These are phyloP conservation scores for Venturia carpophila DNA, from an alignment of 2,329 filamentous ascomycete species.

Conservation along the genomic window DNA sequence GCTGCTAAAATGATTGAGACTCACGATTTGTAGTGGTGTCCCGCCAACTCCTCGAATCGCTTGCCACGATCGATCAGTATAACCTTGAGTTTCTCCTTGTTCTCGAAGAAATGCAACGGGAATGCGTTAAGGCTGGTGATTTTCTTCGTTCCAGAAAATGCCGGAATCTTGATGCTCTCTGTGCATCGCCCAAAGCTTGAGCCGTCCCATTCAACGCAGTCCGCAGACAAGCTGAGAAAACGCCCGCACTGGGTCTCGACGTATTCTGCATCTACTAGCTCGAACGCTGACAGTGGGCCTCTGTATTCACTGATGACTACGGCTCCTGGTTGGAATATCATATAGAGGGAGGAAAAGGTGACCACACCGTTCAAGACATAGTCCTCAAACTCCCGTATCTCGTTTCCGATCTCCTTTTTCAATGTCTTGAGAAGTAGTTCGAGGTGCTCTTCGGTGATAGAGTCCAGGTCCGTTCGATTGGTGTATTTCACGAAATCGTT, in stretches of 20 bases:
- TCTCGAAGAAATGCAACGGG: conserved; percentile 39
- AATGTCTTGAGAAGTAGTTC: conserved; percentile 29
- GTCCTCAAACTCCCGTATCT: conserved; percentile 21
- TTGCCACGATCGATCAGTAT: conserved; percentile 10
- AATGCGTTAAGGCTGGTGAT: conserved; percentile 38
- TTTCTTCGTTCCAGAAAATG: conserved; percentile 34
- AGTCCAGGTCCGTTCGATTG: conserved; percentile 21
- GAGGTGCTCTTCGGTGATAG: conserved; percentile 26
- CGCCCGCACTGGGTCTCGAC: conserved; percentile 2
- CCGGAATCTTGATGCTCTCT: conserved; percentile 21
- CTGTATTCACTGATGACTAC: conserved; percentile 20
- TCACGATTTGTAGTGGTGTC: conserved; percentile 25
- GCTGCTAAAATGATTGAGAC: conserved; percentile 13
- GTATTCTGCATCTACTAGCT: conserved; percentile 22
- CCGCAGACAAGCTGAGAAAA: conserved; percentile 24
- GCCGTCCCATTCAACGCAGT: conserved; percentile 33
- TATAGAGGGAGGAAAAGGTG: conserved; percentile 39
- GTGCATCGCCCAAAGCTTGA: conserved; percentile 26
- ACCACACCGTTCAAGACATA: conserved; percentile 34
- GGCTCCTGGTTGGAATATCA: conserved; percentile 34
- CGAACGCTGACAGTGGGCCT: conserved; percentile 26
- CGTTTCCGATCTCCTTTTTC: conserved; percentile 23
- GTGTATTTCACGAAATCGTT: conserved; percentile 22
- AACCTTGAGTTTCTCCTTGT: conserved; percentile 26
- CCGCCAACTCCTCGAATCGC: conserved; percentile 13